Evolutionary conservation across 169 alveolate genomes (phyloP).

Genomic region (Plasmodium gallinaceum): DNA sequence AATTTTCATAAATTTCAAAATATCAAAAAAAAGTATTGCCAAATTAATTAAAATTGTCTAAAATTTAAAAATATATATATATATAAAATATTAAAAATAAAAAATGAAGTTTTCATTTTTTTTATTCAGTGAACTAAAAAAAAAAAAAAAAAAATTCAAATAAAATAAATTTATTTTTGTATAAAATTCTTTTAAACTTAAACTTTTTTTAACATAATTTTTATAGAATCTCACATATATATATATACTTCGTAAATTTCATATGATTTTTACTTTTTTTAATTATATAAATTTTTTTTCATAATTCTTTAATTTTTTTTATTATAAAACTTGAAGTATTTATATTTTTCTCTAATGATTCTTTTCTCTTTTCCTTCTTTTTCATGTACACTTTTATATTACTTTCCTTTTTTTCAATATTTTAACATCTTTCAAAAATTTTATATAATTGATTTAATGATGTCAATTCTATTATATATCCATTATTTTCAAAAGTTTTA

Average conservation of each 20-base stretch:
- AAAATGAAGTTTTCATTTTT: too few species aligned
- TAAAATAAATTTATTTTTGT: too few species aligned
- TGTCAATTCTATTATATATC: slow-evolving; percentile 76
- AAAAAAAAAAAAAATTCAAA: too few species aligned
- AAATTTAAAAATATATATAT: too few species aligned
- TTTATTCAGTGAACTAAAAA: too few species aligned
- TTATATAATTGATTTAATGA: slow-evolving; percentile 78
- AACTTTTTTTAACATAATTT: too few species aligned
- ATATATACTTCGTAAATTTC: not conserved
- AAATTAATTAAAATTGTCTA: too few species aligned
- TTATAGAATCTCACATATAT: not conserved
- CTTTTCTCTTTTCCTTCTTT: not conserved
- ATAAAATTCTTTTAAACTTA: too few species aligned
- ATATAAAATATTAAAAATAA: too few species aligned
- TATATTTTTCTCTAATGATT: not conserved
- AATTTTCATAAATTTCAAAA: too few species aligned
- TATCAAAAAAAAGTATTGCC: too few species aligned
- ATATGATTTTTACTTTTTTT: not conserved
- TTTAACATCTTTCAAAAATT: slow-evolving; percentile 76
- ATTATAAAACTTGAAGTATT: not conserved
- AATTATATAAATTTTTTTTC: too few species aligned
- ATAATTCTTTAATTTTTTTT: not conserved
- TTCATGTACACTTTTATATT: not conserved
- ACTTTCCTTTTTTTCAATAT: not conserved
- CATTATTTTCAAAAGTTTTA: slow-evolving; percentile 41